Evolutionary conservation across 2,329 filamentous ascomycete genomes (phyloP).

Genomic region (Phialophora chinensis): DNA sequence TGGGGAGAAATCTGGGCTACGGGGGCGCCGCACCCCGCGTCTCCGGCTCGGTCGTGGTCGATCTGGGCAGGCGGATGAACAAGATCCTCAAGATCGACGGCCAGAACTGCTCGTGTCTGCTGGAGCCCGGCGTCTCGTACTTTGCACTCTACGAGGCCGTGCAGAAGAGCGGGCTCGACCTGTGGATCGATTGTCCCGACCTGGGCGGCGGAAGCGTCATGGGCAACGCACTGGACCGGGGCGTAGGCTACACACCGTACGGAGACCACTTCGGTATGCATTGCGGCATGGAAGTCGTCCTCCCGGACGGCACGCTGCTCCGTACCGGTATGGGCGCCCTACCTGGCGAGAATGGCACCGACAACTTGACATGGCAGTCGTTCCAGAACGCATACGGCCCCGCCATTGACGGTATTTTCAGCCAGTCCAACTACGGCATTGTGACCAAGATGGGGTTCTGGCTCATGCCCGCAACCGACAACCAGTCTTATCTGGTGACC

Average conservation of each 20-base stretch:
- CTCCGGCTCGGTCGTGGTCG: conserved; percentile 51
- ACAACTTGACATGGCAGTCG: conserved; percentile 45
- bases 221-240: conserved; percentile 46
- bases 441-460: conserved; percentile 59
- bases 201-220: conserved; percentile 45
- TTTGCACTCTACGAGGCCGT: conserved; percentile 49
- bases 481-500: conserved; percentile 53
- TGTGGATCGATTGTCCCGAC: conserved; percentile 54
- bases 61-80: conserved; percentile 52
- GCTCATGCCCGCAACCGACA: conserved; percentile 61
- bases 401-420: conserved; percentile 46
- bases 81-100: conserved; percentile 47
- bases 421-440: conserved; percentile 42
- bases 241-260: conserved; percentile 48
- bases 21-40: conserved; percentile 53
- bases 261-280: conserved; percentile 55
- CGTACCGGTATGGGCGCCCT: conserved; percentile 52
- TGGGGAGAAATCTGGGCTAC: conserved; percentile 45
- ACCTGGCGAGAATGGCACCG: conserved; percentile 37
- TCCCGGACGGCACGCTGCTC: conserved; percentile 49
- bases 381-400: conserved; percentile 44
- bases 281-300: conserved; percentile 53
- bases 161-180: conserved; percentile 45
- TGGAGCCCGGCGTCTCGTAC: conserved; percentile 53
- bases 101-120: conserved; percentile 48